A percentile compares a stretch with the other conserved stretches of the same genome.
Conservation (phyloP, 805 yeast genomes). For the Kluyveromyces dobzhanskii region DNA sequence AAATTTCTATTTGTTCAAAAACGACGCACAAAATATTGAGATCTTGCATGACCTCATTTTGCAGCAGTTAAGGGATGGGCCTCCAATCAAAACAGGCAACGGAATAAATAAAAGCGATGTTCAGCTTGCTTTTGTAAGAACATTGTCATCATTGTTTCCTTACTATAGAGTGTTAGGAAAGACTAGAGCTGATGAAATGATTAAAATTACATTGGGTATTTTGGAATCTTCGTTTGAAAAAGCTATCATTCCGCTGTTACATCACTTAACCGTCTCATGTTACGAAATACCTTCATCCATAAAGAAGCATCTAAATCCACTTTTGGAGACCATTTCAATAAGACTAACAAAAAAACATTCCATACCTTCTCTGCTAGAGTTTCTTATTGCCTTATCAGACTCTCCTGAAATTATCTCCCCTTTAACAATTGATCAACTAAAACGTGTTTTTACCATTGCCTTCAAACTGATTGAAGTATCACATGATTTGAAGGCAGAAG, state of each 20-base stretch:
- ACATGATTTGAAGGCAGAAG: constrained; percentile 34
- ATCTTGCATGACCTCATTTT: constrained; percentile 42
- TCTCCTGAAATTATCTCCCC: constrained; percentile 61
- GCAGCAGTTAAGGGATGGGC: constrained; percentile 46
- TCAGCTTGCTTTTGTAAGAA: constrained; percentile 56
- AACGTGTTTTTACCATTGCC: constrained; percentile 74
- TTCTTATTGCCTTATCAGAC: constrained; percentile 55
- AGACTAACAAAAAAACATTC: constrained; percentile 63
- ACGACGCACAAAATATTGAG: constrained; percentile 33
- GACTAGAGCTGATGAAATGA: constrained; percentile 53
- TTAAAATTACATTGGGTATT: constrained; percentile 51
- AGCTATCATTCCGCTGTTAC: constrained; percentile 70
- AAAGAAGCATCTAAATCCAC: constrained; percentile 57
- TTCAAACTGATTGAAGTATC: constrained; percentile 72
- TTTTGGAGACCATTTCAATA: constrained; percentile 66
- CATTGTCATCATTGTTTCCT: constrained; percentile 54
- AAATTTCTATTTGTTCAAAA: constrained; percentile 43
- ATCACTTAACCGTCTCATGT: constrained; percentile 67
- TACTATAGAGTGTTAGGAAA: constrained; percentile 47
- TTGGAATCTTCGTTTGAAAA: constrained; percentile 62
- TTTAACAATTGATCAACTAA: constrained; percentile 68
- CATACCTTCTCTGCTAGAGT: constrained; percentile 67
- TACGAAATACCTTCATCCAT: constrained; percentile 72
- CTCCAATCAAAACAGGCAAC: constrained; percentile 40
- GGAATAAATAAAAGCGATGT: constrained; percentile 49